phyloP scores from a whole-genome alignment of 2,329 filamentous ascomycete genomes.

The Aspergillus sp. region DNA sequence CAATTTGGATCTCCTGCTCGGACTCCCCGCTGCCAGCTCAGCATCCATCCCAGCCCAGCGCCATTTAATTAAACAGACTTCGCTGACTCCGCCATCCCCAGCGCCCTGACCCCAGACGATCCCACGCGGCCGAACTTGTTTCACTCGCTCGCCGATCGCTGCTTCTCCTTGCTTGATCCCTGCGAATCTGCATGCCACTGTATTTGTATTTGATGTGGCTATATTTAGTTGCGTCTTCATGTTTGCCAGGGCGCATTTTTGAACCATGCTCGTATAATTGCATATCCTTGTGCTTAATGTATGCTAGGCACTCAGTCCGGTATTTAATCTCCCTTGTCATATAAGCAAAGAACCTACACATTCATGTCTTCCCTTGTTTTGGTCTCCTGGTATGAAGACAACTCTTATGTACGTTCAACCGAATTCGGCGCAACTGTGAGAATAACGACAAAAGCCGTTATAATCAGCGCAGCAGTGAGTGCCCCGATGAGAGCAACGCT shows the following conservation, averaged over 20 bases:
- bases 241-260: not conserved
- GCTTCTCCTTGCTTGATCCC: not conserved
- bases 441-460: constrained; percentile 52
- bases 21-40: not conserved
- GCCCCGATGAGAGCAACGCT: constrained; percentile 51
- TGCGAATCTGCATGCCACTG: not conserved
- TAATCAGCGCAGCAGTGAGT: constrained; percentile 48
- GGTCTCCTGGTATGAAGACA: no score
- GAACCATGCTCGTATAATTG: not conserved
- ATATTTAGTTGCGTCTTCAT: not conserved
- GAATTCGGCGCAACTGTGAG: constrained; percentile 43
- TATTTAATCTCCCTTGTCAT: not conserved
- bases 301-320: not conserved
- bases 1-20: not conserved
- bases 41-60: no score
- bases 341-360: not conserved
- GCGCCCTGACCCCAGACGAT: not conserved
- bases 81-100: not conserved
- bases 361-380: no score
- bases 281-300: not conserved
- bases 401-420: constrained; percentile 16
- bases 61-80: not conserved
- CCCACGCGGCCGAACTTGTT: not conserved
- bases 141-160: not conserved
- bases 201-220: not conserved